Evolutionary conservation across 2,329 filamentous ascomycete genomes (phyloP), one percentile per base, ranked within the genome.

Genomic region (Pseudocercospora cruenta): DNA sequence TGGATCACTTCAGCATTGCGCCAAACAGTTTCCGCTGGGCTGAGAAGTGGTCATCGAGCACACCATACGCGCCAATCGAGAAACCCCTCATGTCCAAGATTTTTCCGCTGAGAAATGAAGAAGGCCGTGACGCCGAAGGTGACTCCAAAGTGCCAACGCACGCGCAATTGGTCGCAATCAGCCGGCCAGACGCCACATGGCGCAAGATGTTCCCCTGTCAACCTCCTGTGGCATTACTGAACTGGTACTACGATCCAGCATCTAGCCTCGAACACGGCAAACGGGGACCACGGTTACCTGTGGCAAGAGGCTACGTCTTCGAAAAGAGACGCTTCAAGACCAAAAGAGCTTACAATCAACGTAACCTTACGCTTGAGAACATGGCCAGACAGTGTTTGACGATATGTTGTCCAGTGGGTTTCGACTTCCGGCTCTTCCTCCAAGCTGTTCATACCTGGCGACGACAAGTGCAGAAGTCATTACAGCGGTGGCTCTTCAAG

Each of bases 131-230:
- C 19, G 31, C 53, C 3, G 12, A 28, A n/a, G 2, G 3, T 19
- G 0, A 14, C 24, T 8, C 4, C 10, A 21, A 10, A n/a, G 16
- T 10, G 6, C 10, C 19, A 57, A 19, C 6, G 21, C 21, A 14
- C 3, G 12, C 8, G n/a, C 21, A 49, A 22, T 3, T 2, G 10
- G 10, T 1, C 4, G 14, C 31, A 49, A 8, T 43, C 5, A 28
- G 45, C n/a, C 21, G n/a, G 2, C 19, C 28, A 5, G 22, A 57
- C 7, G 58, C 57, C 2, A 60, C 63, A 0, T 64, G 63, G 63
- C 63, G n/a, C 5, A 45, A 61, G 9, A 60, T 64, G 63, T 16
- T 49, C 16, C 4, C 55, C 10, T 49, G 26, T 7, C 58, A 61
- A 10, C 63, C 63, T 31, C 63, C 63, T 3, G 49, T 64, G 0